Percentiles rank a stretch among this genome's conserved stretches.
Evolutionary conservation across 1,284 basidiomycete species (phyloP).

Genomic region (Ceratobasidium sp.): DNA sequence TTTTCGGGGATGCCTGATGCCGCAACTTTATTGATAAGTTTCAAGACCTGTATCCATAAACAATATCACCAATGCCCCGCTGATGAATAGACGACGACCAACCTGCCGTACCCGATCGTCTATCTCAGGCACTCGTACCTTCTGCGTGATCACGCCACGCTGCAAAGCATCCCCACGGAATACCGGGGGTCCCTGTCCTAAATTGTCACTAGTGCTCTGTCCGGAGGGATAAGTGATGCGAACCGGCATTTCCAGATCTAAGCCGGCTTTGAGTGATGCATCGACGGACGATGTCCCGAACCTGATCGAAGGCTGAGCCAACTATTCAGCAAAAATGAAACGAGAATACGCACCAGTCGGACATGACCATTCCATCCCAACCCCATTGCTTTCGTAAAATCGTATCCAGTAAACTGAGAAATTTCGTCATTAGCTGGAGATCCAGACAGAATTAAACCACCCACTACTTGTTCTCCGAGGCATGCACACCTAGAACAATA

Average conservation of each 20-base stretch:
- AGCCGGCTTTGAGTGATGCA: conserved; percentile 62
- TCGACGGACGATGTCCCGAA: conserved; percentile 68
- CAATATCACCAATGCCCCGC: no score
- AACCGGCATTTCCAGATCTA: conserved; percentile 67
- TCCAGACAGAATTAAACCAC: not conserved
- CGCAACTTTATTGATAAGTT: conserved; percentile 7
- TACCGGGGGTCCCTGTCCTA: conserved; percentile 45
- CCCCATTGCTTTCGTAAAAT: conserved; percentile 72
- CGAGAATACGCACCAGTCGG: conserved; percentile 62
- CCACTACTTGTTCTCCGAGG: conserved; percentile 8
- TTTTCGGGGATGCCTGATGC: conserved; percentile 4
- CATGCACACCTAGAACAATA: conserved; percentile 5
- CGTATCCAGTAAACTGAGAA: conserved; percentile 55
- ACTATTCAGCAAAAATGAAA: not conserved
- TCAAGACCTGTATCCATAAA: not conserved
- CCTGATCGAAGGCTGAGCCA: conserved; percentile 50
- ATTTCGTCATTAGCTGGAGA: not conserved
- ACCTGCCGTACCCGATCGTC: conserved; percentile 49
- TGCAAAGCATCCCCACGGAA: conserved; percentile 8
- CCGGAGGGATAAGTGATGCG: conserved; percentile 42
- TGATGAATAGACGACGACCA: not conserved
- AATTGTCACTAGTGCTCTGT: not conserved
- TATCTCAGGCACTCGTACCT: conserved; percentile 46
- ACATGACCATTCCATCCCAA: conserved; percentile 68
- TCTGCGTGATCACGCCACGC: conserved; percentile 47